These are phyloP conservation scores for Onygenales sp. DNA, from an alignment of 2,329 filamentous ascomycete species.

Conservation along the genomic window DNA sequence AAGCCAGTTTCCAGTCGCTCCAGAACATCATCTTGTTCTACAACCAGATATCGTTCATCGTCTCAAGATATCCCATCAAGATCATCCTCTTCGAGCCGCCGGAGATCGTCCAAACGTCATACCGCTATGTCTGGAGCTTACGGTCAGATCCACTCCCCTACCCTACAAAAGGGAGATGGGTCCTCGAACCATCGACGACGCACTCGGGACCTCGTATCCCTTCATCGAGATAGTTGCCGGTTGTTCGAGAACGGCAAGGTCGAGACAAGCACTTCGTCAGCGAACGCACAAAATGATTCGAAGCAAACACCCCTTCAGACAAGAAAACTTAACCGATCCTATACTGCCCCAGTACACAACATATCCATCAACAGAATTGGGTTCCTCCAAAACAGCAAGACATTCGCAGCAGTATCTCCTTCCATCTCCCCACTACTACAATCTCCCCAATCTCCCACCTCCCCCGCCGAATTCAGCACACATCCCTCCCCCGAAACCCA, in stretches of 20 bases:
- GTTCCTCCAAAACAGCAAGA: not conserved
- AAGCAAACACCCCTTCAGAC: not conserved
- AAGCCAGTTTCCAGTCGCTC: constrained; percentile 18
- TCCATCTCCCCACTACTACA: constrained; percentile 88
- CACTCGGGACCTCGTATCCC: constrained; percentile 26
- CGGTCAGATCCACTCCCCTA: constrained; percentile 16
- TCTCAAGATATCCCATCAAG: constrained; percentile 23
- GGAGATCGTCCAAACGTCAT: constrained; percentile 19
- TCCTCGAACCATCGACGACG: constrained; percentile 13
- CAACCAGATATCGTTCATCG: constrained; percentile 21
- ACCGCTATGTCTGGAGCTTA: constrained; percentile 21
- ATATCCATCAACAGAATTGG: not conserved
- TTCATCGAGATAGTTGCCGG: constrained; percentile 33
- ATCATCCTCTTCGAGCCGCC: constrained; percentile 16
- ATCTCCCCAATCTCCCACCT: constrained; percentile 74
- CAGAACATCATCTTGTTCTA: constrained; percentile 22
- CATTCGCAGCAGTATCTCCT: constrained; percentile 62
- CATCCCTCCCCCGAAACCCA: constrained; percentile 1
- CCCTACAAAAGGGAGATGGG: constrained; percentile 18
- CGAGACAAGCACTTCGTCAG: constrained; percentile 5
- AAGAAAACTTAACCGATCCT: not conserved
- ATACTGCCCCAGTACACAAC: not conserved
- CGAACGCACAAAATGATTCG: not conserved
- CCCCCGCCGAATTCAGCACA: constrained; percentile 2
- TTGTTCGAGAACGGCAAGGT: constrained; percentile 21